Conservation (phyloP, 208 protist species). For the Blechomonas ayalai region DNA sequence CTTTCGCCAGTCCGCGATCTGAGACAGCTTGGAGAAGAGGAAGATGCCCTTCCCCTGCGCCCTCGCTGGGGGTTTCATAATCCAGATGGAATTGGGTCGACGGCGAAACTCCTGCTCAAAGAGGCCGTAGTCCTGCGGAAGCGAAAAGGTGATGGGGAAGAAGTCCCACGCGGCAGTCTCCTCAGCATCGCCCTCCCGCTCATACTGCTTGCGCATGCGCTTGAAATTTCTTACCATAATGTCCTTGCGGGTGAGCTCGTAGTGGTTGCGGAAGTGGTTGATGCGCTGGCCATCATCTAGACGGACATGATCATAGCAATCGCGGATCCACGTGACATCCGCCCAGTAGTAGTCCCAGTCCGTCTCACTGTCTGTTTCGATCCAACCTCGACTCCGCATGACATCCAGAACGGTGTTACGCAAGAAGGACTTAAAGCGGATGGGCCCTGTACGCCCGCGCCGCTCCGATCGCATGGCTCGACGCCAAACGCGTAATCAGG, state of each 20-base stretch:
- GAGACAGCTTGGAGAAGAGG: conserved; percentile 93
- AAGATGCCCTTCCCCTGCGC: conserved; percentile 97
- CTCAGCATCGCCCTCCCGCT: conserved; percentile 77
- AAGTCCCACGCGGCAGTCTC: conserved; percentile 90
- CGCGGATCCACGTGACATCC: conserved; percentile 90
- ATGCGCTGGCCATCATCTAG: conserved; percentile 84
- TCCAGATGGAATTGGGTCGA: conserved; percentile 88
- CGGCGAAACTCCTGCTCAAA: conserved; percentile 93
- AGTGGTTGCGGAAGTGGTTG: conserved; percentile 96
- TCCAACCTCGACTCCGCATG: conserved; percentile 88
- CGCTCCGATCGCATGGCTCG: conserved; percentile 12
- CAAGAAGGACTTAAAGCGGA: conserved; percentile 82
- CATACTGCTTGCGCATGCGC: conserved; percentile 79
- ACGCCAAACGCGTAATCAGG: too few species aligned
- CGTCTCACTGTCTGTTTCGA: conserved; percentile 86
- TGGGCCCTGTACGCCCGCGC: conserved; percentile 37
- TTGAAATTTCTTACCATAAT: conserved; percentile 95
- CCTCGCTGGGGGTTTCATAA: conserved; percentile 96
- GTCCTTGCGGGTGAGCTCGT: conserved; percentile 95
- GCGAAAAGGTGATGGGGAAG: conserved; percentile 91
- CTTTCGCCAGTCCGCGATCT: conserved; percentile 92
- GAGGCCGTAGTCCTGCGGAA: conserved; percentile 93
- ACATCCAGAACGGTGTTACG: conserved; percentile 89
- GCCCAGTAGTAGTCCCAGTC: conserved; percentile 93
- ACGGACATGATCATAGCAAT: conserved; percentile 85